Conservation (phyloP, 2,329 filamentous ascomycete genomes). For the Penicillium sp. region DNA sequence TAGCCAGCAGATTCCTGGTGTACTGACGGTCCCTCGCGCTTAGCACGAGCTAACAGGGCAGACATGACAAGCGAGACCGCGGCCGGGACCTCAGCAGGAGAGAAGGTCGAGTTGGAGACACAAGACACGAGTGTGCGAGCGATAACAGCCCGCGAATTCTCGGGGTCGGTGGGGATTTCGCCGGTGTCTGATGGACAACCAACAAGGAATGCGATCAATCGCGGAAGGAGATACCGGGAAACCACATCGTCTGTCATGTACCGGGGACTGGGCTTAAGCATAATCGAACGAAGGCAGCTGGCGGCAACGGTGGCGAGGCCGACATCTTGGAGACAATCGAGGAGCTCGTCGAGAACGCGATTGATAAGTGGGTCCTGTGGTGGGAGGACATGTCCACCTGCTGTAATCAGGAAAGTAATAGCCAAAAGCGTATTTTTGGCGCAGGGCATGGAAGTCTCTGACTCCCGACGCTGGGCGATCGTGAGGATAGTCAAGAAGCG, state of each 20-base stretch:
- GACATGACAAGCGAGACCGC: constrained; percentile 77
- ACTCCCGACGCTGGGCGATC: constrained; percentile 52
- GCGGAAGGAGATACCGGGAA: constrained; percentile 70
- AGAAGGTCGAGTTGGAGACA: constrained; percentile 49
- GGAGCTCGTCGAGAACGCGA: constrained; percentile 73
- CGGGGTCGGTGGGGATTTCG: constrained; percentile 66
- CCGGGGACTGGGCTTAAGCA: constrained; percentile 64
- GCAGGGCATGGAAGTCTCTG: constrained; percentile 74
- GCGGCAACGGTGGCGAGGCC: constrained; percentile 76
- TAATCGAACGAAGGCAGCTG: constrained; percentile 81
- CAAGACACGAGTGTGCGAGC: constrained; percentile 75
- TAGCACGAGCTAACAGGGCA: constrained; percentile 70
- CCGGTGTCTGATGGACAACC: constrained; percentile 52
- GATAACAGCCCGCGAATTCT: constrained; percentile 68
- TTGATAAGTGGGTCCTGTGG: constrained; percentile 72
- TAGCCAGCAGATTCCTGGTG: constrained; percentile 73
- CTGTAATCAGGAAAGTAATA: constrained; percentile 83
- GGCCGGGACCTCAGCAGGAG: constrained; percentile 30
- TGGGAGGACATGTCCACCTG: constrained; percentile 70
- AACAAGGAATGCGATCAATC: constrained; percentile 72
- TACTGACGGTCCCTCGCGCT: constrained; percentile 57
- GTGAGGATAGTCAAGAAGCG: constrained; percentile 73
- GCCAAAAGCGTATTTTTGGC: constrained; percentile 92
- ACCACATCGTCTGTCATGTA: constrained; percentile 69
- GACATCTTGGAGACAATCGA: constrained; percentile 71